These are phyloP conservation scores for Geotrichum restrictum DNA, from an alignment of 1,139 yeast genomes.

Conservation along the genomic window DNA sequence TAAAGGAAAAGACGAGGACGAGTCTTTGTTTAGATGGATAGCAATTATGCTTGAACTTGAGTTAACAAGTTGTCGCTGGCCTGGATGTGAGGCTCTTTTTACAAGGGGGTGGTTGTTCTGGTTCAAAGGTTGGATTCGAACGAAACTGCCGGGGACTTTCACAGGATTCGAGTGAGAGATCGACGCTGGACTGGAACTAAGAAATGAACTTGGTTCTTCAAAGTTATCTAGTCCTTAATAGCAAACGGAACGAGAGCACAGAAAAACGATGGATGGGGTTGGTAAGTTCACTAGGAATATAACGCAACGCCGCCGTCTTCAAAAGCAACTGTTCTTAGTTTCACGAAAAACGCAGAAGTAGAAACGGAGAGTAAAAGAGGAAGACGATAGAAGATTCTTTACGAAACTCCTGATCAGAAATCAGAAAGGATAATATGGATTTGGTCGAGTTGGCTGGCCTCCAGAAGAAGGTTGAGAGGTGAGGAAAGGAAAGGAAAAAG, in stretches of 20 bases:
- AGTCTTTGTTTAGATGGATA: background rate
- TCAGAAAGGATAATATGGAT: background rate
- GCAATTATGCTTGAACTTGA: conserved; percentile 5
- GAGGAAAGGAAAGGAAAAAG: conserved; percentile 15
- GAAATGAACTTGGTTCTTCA: no score
- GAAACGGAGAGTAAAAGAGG: background rate
- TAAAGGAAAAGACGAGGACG: no score
- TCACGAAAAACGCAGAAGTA: background rate
- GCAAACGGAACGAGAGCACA: background rate
- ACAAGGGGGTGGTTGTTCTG: background rate
- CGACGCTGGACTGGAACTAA: background rate
- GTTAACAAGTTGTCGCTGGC: conserved; percentile 8
- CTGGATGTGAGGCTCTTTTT: background rate
- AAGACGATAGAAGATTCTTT: background rate
- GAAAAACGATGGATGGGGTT: background rate
- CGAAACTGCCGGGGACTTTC: conserved; percentile 1
- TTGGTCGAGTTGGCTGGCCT: conserved; percentile 18
- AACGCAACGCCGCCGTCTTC: conserved; percentile 1
- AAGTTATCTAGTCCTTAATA: no score
- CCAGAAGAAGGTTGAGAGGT: conserved; percentile 22
- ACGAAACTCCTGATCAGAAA: conserved; percentile 2
- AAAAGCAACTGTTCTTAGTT: background rate
- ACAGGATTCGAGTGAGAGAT: background rate
- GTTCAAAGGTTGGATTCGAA: background rate
- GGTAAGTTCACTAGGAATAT: background rate